phyloP scores from a whole-genome alignment of 1,284 basidiomycete species.

The Tetrapyrgos nigripes region DNA sequence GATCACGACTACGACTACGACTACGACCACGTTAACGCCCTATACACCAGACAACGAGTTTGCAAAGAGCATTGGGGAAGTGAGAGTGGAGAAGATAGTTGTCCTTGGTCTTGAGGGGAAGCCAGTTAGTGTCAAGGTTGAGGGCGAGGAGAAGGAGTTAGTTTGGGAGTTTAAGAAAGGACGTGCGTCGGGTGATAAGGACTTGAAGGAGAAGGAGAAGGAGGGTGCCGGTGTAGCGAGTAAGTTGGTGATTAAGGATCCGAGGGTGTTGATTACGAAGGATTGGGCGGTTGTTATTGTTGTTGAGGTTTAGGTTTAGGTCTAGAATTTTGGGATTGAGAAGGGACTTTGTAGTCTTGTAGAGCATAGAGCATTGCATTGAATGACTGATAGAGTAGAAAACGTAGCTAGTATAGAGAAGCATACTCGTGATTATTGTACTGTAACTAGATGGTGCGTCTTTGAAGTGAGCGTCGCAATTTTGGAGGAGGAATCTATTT shows the following conservation, averaged over 20 bases:
- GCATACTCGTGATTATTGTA: too few relatives aligned
- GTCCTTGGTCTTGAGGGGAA: conserved; percentile 75
- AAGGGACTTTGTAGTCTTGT: too few relatives aligned
- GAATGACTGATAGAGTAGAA: too few relatives aligned
- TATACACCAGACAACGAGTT: conserved; percentile 74
- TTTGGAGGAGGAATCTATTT: too few relatives aligned
- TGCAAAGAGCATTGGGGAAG: conserved; percentile 67
- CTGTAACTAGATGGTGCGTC: too few relatives aligned
- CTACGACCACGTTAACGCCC: too few relatives aligned
- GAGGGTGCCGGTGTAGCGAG: conserved; percentile 61
- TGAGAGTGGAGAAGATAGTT: conserved; percentile 83
- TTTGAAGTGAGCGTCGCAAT: too few relatives aligned
- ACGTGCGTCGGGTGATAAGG: conserved; percentile 56
- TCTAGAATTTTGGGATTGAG: too few relatives aligned
- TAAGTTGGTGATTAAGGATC: conserved; percentile 80
- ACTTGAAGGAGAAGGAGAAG: conserved; percentile 36
- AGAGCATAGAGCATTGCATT: too few relatives aligned
- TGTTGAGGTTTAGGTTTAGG: too few relatives aligned
- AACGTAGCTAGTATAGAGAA: too few relatives aligned
- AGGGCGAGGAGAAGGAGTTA: conserved; percentile 46
- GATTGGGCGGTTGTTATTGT: conserved; percentile 77
- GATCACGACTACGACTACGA: conserved; percentile 42
- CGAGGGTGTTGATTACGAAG: conserved; percentile 64
- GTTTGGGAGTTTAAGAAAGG: conserved; percentile 64
- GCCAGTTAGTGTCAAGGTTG: conserved; percentile 66